Conservation (phyloP, 768 basidiomycete species). For the Suillus spraguei region DNA sequence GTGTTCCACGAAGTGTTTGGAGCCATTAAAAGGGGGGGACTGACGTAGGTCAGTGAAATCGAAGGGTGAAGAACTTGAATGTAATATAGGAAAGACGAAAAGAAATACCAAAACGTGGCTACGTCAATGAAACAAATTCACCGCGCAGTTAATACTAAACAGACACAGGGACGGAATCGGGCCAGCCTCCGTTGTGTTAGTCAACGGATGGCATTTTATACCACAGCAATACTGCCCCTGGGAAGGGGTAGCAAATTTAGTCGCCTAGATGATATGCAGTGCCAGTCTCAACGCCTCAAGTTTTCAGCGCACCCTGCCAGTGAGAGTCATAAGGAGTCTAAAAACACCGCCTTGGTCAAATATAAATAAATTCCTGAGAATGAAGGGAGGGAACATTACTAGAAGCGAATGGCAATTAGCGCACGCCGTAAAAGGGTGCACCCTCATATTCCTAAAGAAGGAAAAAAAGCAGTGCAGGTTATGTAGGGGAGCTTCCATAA, state of each 20-base stretch:
- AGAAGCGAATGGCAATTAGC: neutral
- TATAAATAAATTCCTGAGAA: neutral
- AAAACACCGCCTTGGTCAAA: neutral
- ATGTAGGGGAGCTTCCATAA: constrained; percentile 2
- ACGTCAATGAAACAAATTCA: constrained; percentile 13
- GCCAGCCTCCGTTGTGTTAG: constrained; percentile 5
- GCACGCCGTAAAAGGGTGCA: neutral
- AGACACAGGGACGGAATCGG: constrained; percentile 10
- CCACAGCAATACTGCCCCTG: neutral
- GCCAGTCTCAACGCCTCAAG: constrained; percentile 11
- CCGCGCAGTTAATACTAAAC: constrained; percentile 15
- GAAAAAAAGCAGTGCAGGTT: neutral
- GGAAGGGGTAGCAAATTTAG: constrained; percentile 11
- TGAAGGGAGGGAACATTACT: neutral
- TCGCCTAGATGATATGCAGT: constrained; percentile 4
- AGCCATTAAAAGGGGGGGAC: constrained; percentile 19
- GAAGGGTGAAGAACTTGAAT: constrained; percentile 8
- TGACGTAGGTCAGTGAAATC: constrained; percentile 12
- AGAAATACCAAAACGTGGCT: neutral
- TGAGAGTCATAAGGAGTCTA: neutral
- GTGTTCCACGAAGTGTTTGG: constrained; percentile 31
- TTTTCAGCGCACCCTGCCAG: constrained; percentile 5
- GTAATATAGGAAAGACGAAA: constrained; percentile 3
- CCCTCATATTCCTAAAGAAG: neutral
- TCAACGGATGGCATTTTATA: neutral